Evolutionary conservation across 192 early-diverging fungal species (phyloP).

Genomic region (Backusella australiensis): DNA sequence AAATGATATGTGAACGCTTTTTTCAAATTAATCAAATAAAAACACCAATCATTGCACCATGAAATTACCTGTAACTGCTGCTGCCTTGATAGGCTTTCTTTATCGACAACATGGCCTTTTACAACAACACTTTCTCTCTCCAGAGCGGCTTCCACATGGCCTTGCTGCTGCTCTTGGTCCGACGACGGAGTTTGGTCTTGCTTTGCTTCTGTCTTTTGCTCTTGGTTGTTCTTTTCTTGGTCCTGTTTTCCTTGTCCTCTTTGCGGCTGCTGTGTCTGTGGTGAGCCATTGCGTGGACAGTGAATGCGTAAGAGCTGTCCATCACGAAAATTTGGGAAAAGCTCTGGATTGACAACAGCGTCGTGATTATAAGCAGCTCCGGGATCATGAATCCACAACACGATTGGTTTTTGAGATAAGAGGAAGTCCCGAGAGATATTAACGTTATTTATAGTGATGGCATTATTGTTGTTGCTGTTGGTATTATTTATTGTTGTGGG

Average conservation of each 20-base stretch:
- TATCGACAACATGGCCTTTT: conserved; percentile 49
- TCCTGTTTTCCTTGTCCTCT: not conserved
- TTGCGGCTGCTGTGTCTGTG: conserved; percentile 5
- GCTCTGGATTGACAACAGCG: conserved; percentile 68
- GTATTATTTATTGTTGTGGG: not conserved
- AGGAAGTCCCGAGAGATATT: not conserved
- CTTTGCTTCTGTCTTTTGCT: not conserved
- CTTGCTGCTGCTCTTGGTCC: conserved; percentile 16
- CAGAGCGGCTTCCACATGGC: not conserved
- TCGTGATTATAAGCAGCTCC: conserved; percentile 38
- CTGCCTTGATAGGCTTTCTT: conserved; percentile 44
- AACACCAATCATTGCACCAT: not conserved
- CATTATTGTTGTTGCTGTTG: not conserved
- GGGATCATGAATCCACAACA: conserved; percentile 31
- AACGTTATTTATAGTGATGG: conserved; percentile 2
- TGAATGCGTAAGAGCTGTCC: conserved; percentile 69
- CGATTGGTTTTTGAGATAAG: conserved; percentile 22
- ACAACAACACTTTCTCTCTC: conserved; percentile 45
- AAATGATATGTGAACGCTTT: not conserved
- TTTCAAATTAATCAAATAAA: not conserved
- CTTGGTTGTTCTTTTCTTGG: conserved; percentile 4
- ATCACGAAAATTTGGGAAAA: conserved; percentile 52
- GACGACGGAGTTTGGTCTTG: not conserved
- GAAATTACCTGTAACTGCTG: conserved; percentile 57
- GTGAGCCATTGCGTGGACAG: conserved; percentile 27